These are phyloP conservation scores for Elsinoe necatrix DNA, from an alignment of 2,329 filamentous ascomycete species.

Conservation along the genomic window DNA sequence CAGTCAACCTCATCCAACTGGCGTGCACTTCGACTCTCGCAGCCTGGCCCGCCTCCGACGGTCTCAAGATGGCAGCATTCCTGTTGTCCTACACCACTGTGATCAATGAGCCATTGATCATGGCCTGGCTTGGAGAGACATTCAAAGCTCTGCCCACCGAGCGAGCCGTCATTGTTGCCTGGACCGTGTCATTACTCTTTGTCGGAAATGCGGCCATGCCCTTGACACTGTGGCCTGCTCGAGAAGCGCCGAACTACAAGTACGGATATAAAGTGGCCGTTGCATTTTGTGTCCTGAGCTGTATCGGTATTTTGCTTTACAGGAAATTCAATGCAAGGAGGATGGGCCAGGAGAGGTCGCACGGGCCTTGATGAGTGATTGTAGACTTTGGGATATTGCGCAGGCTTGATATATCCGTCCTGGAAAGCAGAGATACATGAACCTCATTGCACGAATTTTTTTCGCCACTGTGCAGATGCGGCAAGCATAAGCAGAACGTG, in stretches of 20 bases:
- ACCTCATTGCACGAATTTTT: too few species aligned
- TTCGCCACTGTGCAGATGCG: too few species aligned
- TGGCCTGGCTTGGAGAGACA: constrained; percentile 46
- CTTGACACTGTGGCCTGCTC: constrained; percentile 45
- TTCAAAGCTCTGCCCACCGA: constrained; percentile 44
- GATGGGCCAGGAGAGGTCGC: not conserved
- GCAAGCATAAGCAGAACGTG: not conserved
- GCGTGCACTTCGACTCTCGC: not conserved
- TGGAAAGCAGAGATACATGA: too few species aligned
- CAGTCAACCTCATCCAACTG: constrained; percentile 37
- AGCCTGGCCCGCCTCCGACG: not conserved
- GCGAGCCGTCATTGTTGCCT: constrained; percentile 42
- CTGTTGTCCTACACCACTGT: constrained; percentile 39
- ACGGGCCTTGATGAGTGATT: too few species aligned
- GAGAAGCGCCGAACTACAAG: constrained; percentile 42
- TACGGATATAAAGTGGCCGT: constrained; percentile 31
- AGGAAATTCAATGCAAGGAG: not conserved
- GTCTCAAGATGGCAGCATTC: not conserved
- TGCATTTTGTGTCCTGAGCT: not conserved
- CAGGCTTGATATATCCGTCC: too few species aligned
- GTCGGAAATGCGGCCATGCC: constrained; percentile 46
- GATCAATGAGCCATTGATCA: constrained; percentile 45
- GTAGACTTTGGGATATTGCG: too few species aligned
- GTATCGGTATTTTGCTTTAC: not conserved
- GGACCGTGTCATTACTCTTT: constrained; percentile 44